Evolutionary conservation across 1,284 basidiomycete genomes (phyloP).

Genomic region (Ustilago hordei): DNA sequence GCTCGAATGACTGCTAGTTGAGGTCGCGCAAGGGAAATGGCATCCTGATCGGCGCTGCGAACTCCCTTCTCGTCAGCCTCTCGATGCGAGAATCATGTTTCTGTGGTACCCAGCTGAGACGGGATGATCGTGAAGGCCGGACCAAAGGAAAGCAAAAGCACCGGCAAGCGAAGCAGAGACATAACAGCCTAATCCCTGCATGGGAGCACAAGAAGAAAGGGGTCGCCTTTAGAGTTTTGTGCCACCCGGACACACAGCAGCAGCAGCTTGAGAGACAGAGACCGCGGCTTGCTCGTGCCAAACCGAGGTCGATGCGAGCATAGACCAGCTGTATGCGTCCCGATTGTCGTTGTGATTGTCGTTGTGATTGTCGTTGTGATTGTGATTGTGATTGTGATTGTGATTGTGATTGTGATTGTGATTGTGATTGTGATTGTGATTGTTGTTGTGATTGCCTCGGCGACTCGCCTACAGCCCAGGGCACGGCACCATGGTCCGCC

Average conservation of each 20-base stretch:
- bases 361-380: too few relatives aligned
- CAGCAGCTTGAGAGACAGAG: not conserved
- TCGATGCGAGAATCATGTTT: not conserved
- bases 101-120: not conserved
- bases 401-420: too few relatives aligned
- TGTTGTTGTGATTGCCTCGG: constrained; percentile 4
- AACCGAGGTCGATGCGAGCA: not conserved
- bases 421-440: too few relatives aligned
- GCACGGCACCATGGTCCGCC: not conserved
- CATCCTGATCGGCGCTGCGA: too few relatives aligned
- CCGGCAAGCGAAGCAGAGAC: not conserved
- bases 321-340: not conserved
- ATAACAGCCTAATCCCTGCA: not conserved
- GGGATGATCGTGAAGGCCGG: not conserved
- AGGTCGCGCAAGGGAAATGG: not conserved
- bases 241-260: not conserved
- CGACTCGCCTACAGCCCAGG: not conserved
- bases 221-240: not conserved
- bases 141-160: not conserved
- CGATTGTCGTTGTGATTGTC: not conserved
- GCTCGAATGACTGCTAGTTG: not conserved
- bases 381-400: too few relatives aligned
- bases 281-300: not conserved
- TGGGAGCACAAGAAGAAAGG: not conserved
- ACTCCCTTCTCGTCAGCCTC: too few relatives aligned